phyloP scores from a whole-genome alignment of 2,329 filamentous ascomycete species.

The Paramyrothecium sp. region DNA sequence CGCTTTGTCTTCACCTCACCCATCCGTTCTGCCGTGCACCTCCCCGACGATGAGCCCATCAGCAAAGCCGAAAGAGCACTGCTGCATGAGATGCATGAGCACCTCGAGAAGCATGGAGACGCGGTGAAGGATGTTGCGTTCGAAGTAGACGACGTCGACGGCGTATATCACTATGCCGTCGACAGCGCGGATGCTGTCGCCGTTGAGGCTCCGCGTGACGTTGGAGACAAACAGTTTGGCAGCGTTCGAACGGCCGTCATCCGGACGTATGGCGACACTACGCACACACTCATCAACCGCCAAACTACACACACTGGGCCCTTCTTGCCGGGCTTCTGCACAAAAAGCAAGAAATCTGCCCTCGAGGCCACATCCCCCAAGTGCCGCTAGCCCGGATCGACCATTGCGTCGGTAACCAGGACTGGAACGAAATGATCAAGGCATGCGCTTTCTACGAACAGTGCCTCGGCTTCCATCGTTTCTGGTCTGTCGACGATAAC shows the following conservation, averaged over 20 bases:
- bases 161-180: constrained; percentile 67
- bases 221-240: constrained; percentile 55
- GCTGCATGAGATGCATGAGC: constrained; percentile 67
- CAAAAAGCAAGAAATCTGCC: constrained; percentile 33
- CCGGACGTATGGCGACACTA: constrained; percentile 83
- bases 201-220: constrained; percentile 53
- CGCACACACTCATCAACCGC: constrained; percentile 77
- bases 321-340: constrained; percentile 75
- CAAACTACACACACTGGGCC: constrained; percentile 55
- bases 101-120: constrained; percentile 76
- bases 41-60: constrained; percentile 50
- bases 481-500: constrained; percentile 83
- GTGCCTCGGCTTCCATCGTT: constrained; percentile 77
- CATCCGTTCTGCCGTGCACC: constrained; percentile 50
- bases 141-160: constrained; percentile 76
- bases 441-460: constrained; percentile 67
- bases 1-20: constrained; percentile 74
- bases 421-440: constrained; percentile 73
- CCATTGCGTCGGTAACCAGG: constrained; percentile 86
- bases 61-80: constrained; percentile 55
- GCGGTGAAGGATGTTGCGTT: constrained; percentile 84
- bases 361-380: constrained; percentile 41
- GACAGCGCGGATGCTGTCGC: constrained; percentile 52
- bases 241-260: constrained; percentile 69
- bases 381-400: constrained; percentile 69